Evolutionary conservation across 2,329 filamentous ascomycete species (phyloP).

Genomic region (Aureobasidium melanogenum): DNA sequence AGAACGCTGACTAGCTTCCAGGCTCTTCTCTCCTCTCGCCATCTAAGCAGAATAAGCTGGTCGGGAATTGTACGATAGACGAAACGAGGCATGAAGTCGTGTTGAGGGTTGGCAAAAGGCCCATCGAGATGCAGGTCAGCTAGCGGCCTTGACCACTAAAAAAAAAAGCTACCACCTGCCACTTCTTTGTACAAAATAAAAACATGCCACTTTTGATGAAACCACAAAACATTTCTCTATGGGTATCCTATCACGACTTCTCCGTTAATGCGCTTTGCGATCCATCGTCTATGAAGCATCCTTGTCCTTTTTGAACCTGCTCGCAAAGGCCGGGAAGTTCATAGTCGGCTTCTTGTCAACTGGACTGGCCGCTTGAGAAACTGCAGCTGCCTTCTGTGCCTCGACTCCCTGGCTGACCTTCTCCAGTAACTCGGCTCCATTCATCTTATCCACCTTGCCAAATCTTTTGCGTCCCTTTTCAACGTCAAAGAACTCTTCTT

Average conservation of each 20-base stretch:
- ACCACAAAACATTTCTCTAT: not conserved
- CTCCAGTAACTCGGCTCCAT: constrained; percentile 81
- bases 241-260: not conserved
- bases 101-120: not conserved
- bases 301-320: constrained; percentile 13
- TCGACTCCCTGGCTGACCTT: constrained; percentile 46
- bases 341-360: constrained; percentile 12
- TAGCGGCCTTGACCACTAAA: not conserved
- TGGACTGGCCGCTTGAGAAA: constrained; percentile 13
- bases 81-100: not conserved
- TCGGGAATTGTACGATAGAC: constrained; percentile 6
- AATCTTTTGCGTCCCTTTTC: constrained; percentile 87
- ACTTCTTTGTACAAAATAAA: constrained; percentile 4
- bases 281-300: not conserved
- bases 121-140: not conserved
- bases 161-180: not conserved
- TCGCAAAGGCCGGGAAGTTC: constrained; percentile 15
- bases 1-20: not conserved
- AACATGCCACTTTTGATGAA: constrained; percentile 3
- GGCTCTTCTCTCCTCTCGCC: constrained; percentile 19
- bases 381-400: constrained; percentile 11
- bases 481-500: constrained; percentile 90
- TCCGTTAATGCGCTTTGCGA: not conserved
- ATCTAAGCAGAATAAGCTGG: constrained; percentile 8
- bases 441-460: constrained; percentile 81